Percentiles rank a stretch among this genome's conserved stretches.
These are phyloP conservation scores for Plasmodium cynomolgi DNA, from an alignment of 169 alveolate species.

Conservation along the genomic window DNA sequence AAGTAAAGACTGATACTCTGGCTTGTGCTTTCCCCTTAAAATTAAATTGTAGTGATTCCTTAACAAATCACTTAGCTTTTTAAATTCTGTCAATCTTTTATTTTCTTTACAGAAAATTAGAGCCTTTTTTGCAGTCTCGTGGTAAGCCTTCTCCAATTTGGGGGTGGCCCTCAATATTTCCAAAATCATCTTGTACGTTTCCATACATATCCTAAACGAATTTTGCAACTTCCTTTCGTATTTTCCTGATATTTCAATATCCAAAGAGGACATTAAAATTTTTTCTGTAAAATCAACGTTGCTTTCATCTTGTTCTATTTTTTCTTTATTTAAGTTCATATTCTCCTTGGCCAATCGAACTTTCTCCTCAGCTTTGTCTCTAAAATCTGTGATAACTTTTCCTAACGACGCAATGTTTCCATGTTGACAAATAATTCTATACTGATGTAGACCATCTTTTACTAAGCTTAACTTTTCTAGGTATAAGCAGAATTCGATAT, in stretches of 20 bases:
- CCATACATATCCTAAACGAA: conserved; percentile 94
- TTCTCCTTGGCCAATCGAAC: conserved; percentile 85
- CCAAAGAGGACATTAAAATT: conserved; percentile 87
- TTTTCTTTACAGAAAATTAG: conserved; percentile 93
- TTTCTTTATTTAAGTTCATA: conserved; percentile 69
- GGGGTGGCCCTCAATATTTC: conserved; percentile 95
- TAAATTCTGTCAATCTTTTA: conserved; percentile 93
- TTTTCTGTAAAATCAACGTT: conserved; percentile 89
- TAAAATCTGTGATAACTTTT: conserved; percentile 90
- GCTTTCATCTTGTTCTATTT: conserved; percentile 75
- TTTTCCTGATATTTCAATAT: conserved; percentile 87
- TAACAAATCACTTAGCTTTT: conserved; percentile 94
- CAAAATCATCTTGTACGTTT: conserved; percentile 94
- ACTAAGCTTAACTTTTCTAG: conserved; percentile 91
- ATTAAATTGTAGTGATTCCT: conserved; percentile 92
- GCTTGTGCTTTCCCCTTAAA: conserved; percentile 88
- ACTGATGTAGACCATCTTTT: conserved; percentile 93
- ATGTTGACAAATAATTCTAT: conserved; percentile 91
- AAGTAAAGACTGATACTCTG: conserved; percentile 87
- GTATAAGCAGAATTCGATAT: conserved; percentile 90
- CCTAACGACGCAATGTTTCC: conserved; percentile 92
- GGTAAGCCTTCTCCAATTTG: conserved; percentile 94
- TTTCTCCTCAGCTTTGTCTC: conserved; percentile 91
- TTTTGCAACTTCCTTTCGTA: conserved; percentile 85
- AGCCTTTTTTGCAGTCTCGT: conserved; percentile 95